Evolutionary conservation across 306 rosid species (phyloP).

Genomic region (Inga laurina): DNA sequence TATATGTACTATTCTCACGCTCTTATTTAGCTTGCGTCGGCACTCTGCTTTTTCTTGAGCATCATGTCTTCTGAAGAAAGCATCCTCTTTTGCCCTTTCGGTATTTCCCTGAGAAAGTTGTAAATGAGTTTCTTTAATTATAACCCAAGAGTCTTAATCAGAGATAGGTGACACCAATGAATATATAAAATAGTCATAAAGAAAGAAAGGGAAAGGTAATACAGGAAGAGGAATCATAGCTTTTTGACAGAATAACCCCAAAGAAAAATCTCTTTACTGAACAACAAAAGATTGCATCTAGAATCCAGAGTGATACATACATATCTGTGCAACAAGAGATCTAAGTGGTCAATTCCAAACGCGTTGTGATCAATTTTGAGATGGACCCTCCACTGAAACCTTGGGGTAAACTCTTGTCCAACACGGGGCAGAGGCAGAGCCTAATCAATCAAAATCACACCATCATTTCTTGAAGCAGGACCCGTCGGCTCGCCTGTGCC

Average conservation of each 20-base stretch:
- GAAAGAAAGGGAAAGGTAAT: conserved; percentile 27
- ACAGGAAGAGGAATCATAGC: conserved; percentile 30
- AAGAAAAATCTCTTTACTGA: conserved; percentile 33
- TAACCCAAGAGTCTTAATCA: conserved; percentile 31
- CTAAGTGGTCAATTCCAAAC: conserved; percentile 50
- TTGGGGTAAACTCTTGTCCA: conserved; percentile 13
- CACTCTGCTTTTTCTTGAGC: neutral
- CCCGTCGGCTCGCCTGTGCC: conserved; percentile 47
- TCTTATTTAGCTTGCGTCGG: neutral
- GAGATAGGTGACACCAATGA: conserved; percentile 24
- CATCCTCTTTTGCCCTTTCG: neutral
- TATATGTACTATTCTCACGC: neutral
- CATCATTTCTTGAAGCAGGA: conserved; percentile 31
- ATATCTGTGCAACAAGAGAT: conserved; percentile 52
- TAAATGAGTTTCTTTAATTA: conserved; percentile 25
- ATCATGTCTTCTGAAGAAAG: neutral
- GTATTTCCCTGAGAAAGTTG: conserved; percentile 17
- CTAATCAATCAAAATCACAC: conserved; percentile 44
- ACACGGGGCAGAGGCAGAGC: conserved; percentile 39
- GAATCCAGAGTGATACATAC: conserved; percentile 41
- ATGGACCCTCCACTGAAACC: conserved; percentile 62
- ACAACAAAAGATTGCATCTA: conserved; percentile 19
- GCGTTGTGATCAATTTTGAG: conserved; percentile 44
- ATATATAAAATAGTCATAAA: conserved; percentile 16
- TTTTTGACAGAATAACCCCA: conserved; percentile 53